phyloP scores from a whole-genome alignment of 2,329 filamentous ascomycete genomes.

The Helotiales sp. region DNA sequence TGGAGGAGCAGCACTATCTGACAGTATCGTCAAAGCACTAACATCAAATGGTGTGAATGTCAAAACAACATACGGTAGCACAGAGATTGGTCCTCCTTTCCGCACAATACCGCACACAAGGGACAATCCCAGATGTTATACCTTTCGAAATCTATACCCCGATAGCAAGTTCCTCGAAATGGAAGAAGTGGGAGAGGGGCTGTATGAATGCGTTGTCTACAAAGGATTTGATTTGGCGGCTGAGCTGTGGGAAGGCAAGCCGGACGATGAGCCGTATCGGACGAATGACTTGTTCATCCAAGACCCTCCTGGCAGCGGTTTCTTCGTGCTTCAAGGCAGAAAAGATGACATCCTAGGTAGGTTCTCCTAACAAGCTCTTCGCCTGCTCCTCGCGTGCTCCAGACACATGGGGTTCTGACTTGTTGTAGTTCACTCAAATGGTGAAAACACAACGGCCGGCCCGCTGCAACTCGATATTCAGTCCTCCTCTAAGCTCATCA shows the following conservation, averaged over 20 bases:
- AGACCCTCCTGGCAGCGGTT: slow-evolving; percentile 33
- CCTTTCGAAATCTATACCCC: slow-evolving; percentile 31
- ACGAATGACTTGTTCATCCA: slow-evolving; percentile 36
- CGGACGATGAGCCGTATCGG: slow-evolving; percentile 30
- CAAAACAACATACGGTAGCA: slow-evolving; percentile 37
- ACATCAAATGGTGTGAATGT: slow-evolving; percentile 32
- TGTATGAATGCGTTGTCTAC: slow-evolving; percentile 35
- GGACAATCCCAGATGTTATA: slow-evolving; percentile 32
- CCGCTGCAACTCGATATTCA: slow-evolving; percentile 33
- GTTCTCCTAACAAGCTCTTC: background rate
- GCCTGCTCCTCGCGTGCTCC: no score
- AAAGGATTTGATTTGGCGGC: slow-evolving; percentile 36
- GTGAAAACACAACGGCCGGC: slow-evolving; percentile 35
- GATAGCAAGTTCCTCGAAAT: slow-evolving; percentile 31
- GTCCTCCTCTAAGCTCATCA: slow-evolving; percentile 26
- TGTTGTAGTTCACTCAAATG: slow-evolving; percentile 30
- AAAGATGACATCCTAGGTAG: slow-evolving; percentile 34
- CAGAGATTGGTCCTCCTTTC: slow-evolving; percentile 36
- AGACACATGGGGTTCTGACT: background rate
- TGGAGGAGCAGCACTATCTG: slow-evolving; percentile 33
- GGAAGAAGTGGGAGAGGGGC: slow-evolving; percentile 31
- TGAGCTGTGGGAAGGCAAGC: slow-evolving; percentile 31
- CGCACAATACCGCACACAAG: slow-evolving; percentile 33
- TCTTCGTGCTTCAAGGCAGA: slow-evolving; percentile 32
- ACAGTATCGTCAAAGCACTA: slow-evolving; percentile 29